phyloP scores from a whole-genome alignment of 78 protist species.

The Dictyostelium purpureum region DNA sequence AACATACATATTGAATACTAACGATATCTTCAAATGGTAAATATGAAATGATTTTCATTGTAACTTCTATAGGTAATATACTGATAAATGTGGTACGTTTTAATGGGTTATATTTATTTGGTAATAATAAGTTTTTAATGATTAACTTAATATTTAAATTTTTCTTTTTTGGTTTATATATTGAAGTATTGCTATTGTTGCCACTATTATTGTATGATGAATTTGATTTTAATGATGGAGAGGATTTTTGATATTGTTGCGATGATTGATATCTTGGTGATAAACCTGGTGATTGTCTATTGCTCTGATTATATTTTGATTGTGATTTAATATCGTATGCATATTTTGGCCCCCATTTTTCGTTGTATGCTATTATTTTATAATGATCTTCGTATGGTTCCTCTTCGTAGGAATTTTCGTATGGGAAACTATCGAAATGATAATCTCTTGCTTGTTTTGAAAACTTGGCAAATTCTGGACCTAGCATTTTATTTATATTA shows the following conservation, averaged over 20 bases:
- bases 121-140: constrained; percentile 1
- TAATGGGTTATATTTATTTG: not conserved
- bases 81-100: constrained; percentile 18
- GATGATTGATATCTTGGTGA: not conserved
- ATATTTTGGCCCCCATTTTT: constrained; percentile 15
- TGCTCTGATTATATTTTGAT: not conserved
- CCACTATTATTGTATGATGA: not conserved
- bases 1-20: constrained; percentile 24
- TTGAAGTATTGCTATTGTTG: not conserved
- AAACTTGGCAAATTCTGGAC: not conserved
- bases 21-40: constrained; percentile 19
- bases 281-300: no score
- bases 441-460: not conserved
- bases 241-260: not conserved
- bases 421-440: constrained; percentile 47
- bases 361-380: not conserved
- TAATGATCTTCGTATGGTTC: constrained; percentile 1
- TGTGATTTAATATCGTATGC: not conserved
- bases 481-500: not conserved
- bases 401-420: constrained; percentile 54
- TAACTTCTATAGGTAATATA: constrained; percentile 26
- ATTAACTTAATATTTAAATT: not conserved
- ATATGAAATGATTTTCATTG: constrained; percentile 18
- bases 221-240: not conserved
- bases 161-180: not conserved